Evolutionary conservation across 176 grass and related monocot genomes (phyloP), one percentile per base, ranked within the genome.

Genomic region (Lolium perenne): DNA sequence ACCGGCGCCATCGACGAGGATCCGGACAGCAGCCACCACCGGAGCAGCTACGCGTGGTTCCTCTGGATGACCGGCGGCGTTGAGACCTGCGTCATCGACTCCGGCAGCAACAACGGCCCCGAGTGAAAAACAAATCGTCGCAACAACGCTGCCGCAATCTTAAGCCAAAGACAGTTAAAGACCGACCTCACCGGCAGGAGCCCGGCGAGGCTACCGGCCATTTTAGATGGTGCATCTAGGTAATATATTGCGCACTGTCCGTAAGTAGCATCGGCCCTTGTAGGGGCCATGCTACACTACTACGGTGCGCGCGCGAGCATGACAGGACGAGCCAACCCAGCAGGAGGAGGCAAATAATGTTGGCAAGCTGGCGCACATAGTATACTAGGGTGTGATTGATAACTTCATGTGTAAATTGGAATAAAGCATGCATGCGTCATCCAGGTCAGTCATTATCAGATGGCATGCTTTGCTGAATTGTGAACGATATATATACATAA

Each of bases 51-150:
- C 26, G 85, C 91, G 0, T 90, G 90, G 85, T 98, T 98, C 85
- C 79, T 92, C 48, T 98, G 95, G 95, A 93, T 68, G 74, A 94
- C 89, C 32, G 95, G 93, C 56, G 93, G 80, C 46, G 71, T 87
- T 5, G 93, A 95, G 38, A 92, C 91, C 57, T 98, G 95, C 84
- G 64, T 94, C 70, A 57, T 91, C 53, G 89, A 91, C 77, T 25
- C 64, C 1, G 23, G 79, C 74, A 74, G 25, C 76, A 79, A 26
- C 82, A 48, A 45, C 21, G 74, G 23, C 74, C 5, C 23, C 32
- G 81, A 88, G 18, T 88, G 86, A 91, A 76, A 17, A 73, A 16
- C 25, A 0, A 23, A 10, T 8, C 29, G 18, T 56, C 61, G 32
- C 14, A 17, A 2, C 54, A 68, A 77, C 17, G 76, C 49, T 53